Percentiles rank a stretch among this genome's conserved stretches.
phyloP scores from a whole-genome alignment of 2,329 filamentous ascomycete genomes.

The Aspergillus fijiensis region DNA sequence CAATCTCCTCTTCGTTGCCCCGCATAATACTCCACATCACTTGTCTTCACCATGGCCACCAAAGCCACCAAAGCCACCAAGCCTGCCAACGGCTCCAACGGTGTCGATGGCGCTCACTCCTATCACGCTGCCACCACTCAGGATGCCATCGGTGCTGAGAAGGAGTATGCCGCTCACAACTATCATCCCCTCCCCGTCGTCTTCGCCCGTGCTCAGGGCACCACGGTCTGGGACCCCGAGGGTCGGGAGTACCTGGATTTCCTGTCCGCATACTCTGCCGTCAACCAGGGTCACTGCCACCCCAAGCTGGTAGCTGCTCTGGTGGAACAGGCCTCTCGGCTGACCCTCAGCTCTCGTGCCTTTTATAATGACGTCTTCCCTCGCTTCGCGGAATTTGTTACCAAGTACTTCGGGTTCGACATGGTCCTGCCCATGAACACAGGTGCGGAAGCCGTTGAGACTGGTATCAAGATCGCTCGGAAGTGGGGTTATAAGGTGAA shows the following conservation, averaged over 20 bases:
- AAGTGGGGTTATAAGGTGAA: constrained; percentile 99
- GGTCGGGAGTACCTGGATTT: constrained; percentile 95
- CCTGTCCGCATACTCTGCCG: constrained; percentile 94
- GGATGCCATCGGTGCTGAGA: constrained; percentile 76
- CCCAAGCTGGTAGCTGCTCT: constrained; percentile 91
- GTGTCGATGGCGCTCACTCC: constrained; percentile 42
- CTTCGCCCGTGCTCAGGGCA: constrained; percentile 80
- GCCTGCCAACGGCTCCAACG: constrained; percentile 6
- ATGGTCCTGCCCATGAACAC: constrained; percentile 99
- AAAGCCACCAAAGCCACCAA: constrained; percentile 11
- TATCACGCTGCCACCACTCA: constrained; percentile 78
- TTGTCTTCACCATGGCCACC: constrained; percentile 23
- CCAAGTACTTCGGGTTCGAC: constrained; percentile 85
- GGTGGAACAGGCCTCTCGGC: constrained; percentile 79
- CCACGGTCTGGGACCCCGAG: constrained; percentile 95
- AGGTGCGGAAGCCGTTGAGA: constrained; percentile 93
- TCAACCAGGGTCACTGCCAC: constrained; percentile 98
- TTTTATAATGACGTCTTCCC: constrained; percentile 99
- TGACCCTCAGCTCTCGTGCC: constrained; percentile 89
- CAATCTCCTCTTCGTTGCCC: constrained; percentile 10
- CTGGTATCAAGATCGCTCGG: constrained; percentile 89
- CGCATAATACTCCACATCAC: constrained; percentile 21
- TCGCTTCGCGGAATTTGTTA: constrained; percentile 89
- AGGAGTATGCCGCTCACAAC: constrained; percentile 91
- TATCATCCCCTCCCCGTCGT: constrained; percentile 96